A percentile compares a stretch with the other conserved stretches of the same genome.
Conservation (phyloP, 768 basidiomycete genomes). For the Rhodosporidiobolus odoratus region DNA sequence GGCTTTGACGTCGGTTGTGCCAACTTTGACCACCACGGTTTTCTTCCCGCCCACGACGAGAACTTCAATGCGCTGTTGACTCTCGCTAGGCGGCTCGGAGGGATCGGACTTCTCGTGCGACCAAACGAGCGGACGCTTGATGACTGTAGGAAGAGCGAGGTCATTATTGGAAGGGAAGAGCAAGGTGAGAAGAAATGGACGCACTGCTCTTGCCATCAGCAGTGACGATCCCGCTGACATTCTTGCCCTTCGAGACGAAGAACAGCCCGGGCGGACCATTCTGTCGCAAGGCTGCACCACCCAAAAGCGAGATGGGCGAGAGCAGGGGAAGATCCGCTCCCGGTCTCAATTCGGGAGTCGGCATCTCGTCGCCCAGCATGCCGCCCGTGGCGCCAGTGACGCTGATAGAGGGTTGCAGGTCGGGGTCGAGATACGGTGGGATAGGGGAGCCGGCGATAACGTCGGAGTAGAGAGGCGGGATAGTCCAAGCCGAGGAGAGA, state of each 20-base stretch:
- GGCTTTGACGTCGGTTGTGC: slow-evolving; percentile 8
- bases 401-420: slow-evolving; percentile 4
- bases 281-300: slow-evolving; percentile 34
- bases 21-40: slow-evolving; percentile 29
- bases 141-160: slow-evolving; percentile 18
- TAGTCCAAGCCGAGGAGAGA: slow-evolving; percentile 83
- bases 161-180: neutral
- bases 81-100: neutral
- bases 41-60: slow-evolving; percentile 21
- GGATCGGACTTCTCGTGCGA: neutral
- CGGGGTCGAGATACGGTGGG: neutral
- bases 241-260: slow-evolving; percentile 37
- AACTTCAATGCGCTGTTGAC: slow-evolving; percentile 25
- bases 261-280: slow-evolving; percentile 40
- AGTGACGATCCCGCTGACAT: slow-evolving; percentile 31
- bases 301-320: slow-evolving; percentile 41
- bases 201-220: slow-evolving; percentile 21
- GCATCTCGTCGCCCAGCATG: neutral
- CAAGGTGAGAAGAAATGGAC: neutral
- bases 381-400: neutral
- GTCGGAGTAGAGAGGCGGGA: slow-evolving; percentile 75
- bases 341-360: neutral
- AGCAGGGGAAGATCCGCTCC: slow-evolving; percentile 24
- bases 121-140: slow-evolving; percentile 39
- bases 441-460: slow-evolving; percentile 51